A percentile compares a stretch with the other conserved stretches of the same genome.
These are phyloP conservation scores for Neocatenulostroma microsporum DNA, from an alignment of 2,329 filamentous ascomycete species.

Conservation along the genomic window DNA sequence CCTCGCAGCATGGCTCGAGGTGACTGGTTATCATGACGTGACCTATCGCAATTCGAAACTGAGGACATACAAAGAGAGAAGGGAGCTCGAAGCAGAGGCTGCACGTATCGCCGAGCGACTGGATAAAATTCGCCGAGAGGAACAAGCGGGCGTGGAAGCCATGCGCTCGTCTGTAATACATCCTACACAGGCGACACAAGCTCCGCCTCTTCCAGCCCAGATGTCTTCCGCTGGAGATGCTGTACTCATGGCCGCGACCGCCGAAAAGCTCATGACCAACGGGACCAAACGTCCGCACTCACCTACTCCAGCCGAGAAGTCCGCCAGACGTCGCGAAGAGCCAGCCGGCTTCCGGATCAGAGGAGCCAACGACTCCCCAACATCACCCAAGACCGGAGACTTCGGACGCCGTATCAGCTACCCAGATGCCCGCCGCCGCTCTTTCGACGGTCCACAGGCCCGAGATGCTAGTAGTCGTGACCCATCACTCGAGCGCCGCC, in stretches of 20 bases:
- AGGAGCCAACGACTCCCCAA: conserved; percentile 20
- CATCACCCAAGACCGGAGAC: conserved; percentile 9
- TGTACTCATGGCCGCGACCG: background rate
- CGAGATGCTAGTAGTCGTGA: conserved; percentile 14
- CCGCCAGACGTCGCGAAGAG: conserved; percentile 7
- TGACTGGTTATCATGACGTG: conserved; percentile 34
- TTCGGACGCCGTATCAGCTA: conserved; percentile 20
- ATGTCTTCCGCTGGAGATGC: conserved; percentile 4
- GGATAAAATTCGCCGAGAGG: conserved; percentile 27
- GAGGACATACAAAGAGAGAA: conserved; percentile 27
- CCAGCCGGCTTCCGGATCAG: conserved; percentile 20
- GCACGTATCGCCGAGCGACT: conserved; percentile 25
- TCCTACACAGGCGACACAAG: background rate
- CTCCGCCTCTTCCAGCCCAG: conserved; percentile 6
- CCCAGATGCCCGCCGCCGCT: conserved; percentile 14
- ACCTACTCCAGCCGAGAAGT: conserved; percentile 4
- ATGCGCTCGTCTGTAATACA: conserved; percentile 16
- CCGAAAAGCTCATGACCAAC: conserved; percentile 1
- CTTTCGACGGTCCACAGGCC: conserved; percentile 4
- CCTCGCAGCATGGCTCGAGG: conserved; percentile 34
- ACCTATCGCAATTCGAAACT: conserved; percentile 28
- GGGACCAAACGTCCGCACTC: conserved; percentile 16
- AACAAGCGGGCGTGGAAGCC: conserved; percentile 22
- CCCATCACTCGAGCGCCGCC: conserved; percentile 23
- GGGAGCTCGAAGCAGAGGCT: conserved; percentile 25